Conservation (phyloP, 2,329 filamentous ascomycete genomes). For the Diaporthe vaccinii region DNA sequence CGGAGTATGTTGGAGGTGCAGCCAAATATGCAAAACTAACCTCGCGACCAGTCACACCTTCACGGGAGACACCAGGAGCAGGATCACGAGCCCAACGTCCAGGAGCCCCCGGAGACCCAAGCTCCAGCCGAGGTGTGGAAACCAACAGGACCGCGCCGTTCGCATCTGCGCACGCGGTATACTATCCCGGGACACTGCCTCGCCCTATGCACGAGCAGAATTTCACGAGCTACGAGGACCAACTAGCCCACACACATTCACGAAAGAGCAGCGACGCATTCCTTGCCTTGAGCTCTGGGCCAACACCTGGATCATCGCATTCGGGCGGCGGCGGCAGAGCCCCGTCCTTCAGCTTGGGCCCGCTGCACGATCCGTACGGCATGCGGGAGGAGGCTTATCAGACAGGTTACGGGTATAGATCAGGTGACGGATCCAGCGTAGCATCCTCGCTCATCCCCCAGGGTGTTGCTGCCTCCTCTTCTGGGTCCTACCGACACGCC, state of each 20-base stretch:
- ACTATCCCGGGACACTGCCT: slow-evolving; percentile 26
- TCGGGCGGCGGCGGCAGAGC: slow-evolving; percentile 39
- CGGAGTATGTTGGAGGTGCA: slow-evolving; percentile 86
- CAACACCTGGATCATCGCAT: slow-evolving; percentile 45
- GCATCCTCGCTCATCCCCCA: slow-evolving; percentile 55
- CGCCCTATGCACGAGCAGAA: slow-evolving; percentile 33
- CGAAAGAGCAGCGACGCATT: slow-evolving; percentile 36
- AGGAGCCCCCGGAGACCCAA: background rate
- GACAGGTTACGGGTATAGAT: slow-evolving; percentile 48
- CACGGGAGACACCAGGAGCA: slow-evolving; percentile 47
- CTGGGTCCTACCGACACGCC: slow-evolving; percentile 42
- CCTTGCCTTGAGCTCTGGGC: slow-evolving; percentile 35
- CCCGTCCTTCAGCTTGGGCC: slow-evolving; percentile 40
- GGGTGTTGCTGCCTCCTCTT: slow-evolving; percentile 50
- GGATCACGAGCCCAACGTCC: slow-evolving; percentile 36
- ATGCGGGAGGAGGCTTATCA: slow-evolving; percentile 45
- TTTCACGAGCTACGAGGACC: slow-evolving; percentile 38
- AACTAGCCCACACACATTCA: slow-evolving; percentile 24
- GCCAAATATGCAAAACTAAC: slow-evolving; percentile 76
- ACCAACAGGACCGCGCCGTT: slow-evolving; percentile 12
- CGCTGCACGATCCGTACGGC: slow-evolving; percentile 43
- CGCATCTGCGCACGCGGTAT: slow-evolving; percentile 27
- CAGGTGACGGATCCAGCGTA: slow-evolving; percentile 55
- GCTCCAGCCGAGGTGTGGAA: slow-evolving; percentile 7
- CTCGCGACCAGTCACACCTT: slow-evolving; percentile 51